Evolutionary conservation across 2,329 filamentous ascomycete genomes (phyloP), one percentile per base, ranked within the genome.

Genomic region (Diaporthe amygdali): DNA sequence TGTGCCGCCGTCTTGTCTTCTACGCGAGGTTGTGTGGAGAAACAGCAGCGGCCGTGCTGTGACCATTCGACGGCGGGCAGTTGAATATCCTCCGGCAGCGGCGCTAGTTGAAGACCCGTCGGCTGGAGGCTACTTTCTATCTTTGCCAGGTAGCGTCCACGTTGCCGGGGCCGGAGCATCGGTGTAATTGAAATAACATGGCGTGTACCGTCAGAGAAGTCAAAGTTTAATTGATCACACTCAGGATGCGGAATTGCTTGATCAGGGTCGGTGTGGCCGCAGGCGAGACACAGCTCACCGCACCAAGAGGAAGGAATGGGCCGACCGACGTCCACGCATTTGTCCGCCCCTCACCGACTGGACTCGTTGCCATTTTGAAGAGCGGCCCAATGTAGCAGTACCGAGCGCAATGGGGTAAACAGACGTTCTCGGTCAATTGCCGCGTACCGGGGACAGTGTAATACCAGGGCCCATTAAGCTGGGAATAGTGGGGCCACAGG

Each of bases 391-490:
- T 64, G 59, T 49, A 64, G 20, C 59, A 12, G 59, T 64, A 64
- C 41, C 41, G 49, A 10, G 59, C 20, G 59, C n/a, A 47, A 27
- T 63, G 30, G 59, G 44, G 59, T 64, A 49, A 22, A 41, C 59
- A 64, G 59, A 30, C 12, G n/a, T 37, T 37, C 59, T 64, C 59
- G 59, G 59, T 64, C 59, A 44, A 64, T 64, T 64, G 59, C 59
- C 59, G 59, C 37, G 59, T 49, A 47, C 44, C 59, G 49, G 59
- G 59, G 59, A 49, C 44, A 30, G 34, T 47, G 59, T 64, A 46
- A 64, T 64, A 64, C 59, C 59, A 64, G 59, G 59, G 59, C 59
- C 59, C 44, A 64, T 64, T 64, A 64, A 64, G 59, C 59, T 37
- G 32, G 22, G 22, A 64, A 49, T 30, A 49, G 59, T 64, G 59